Conservation (phyloP, 2,329 filamentous ascomycete genomes). For the Trichophyton schoenleinii region DNA sequence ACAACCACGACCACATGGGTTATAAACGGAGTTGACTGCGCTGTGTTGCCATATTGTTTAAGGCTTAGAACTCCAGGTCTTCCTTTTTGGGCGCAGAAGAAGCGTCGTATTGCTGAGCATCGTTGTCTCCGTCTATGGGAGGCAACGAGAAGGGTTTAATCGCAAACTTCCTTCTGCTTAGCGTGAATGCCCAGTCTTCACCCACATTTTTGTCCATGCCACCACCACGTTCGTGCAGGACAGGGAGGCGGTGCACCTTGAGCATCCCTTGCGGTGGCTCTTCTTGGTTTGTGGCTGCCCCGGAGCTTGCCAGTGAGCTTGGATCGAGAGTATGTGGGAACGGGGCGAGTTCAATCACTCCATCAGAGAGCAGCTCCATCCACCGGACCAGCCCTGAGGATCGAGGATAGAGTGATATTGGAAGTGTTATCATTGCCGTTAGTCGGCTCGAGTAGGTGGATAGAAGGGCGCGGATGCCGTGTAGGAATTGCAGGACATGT, state of each 20-base stretch:
- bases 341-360: conserved; percentile 69
- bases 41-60: background rate
- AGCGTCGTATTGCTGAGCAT: conserved; percentile 42
- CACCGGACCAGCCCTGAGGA: conserved; percentile 64
- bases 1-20: conserved; percentile 10
- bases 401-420: conserved; percentile 67
- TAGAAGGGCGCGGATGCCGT: conserved; percentile 62
- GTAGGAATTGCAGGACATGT: conserved; percentile 67
- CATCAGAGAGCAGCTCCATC: conserved; percentile 75
- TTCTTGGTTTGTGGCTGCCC: conserved; percentile 46
- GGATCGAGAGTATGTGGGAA: conserved; percentile 50
- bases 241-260: conserved; percentile 66
- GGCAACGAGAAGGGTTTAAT: conserved; percentile 84
- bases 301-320: conserved; percentile 32
- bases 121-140: conserved; percentile 64
- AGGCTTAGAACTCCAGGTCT: conserved; percentile 57
- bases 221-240: conserved; percentile 79
- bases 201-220: conserved; percentile 58
- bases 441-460: conserved; percentile 52
- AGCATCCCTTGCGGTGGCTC: conserved; percentile 79
- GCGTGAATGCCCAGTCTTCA: conserved; percentile 79
- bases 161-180: conserved; percentile 71
- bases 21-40: background rate
- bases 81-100: conserved; percentile 20
- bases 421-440: conserved; percentile 63